Evolutionary conservation across 2,329 filamentous ascomycete genomes (phyloP), one percentile per base, ranked within the genome.

Genomic region (Albifimbria verrucaria): DNA sequence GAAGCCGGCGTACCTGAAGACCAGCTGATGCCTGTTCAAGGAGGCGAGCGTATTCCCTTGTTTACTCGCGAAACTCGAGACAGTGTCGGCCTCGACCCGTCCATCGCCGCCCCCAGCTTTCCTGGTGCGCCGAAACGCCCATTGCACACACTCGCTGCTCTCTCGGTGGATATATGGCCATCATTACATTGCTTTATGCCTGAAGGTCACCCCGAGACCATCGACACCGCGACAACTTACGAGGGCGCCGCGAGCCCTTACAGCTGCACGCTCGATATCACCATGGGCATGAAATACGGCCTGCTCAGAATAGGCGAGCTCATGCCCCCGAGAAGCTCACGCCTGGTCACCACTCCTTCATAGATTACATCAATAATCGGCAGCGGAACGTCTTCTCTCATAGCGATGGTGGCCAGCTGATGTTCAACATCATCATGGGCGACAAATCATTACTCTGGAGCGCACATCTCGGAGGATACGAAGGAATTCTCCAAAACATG

Each of bases 101-200:
- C 9, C 26, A 15, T 9, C 9, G 26, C 15, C 15, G 9, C 15
- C 15, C 26, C 7, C 7, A 15, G 26, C 26, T 15, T 15, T 32
- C 26, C 26, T 9, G 26, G 26, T 15, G 7, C 26, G 9, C 26
- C 26, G 15, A 15, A 7, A 15, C 7, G 26, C 7, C 26, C 26
- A 32, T 15, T 9, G 7, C 26, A 7, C 7, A 32, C 42, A 4
- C 22, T 55, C 3, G 57, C 55, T 0, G 51, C 52, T n/a, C 43
- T 58, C 21, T 47, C 58, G 3, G 59, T 59, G 4, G 56, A 64
- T 44, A 51, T 62, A n/a, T 64, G 59, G 60, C 62, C 60, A 0
- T 59, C 58, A 4, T 44, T 64, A 21, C 62, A 64, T 44, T 57
- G 57, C 24, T 44, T 64, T 18, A 57, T 63, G 59, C 61, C 61